phyloP scores from a whole-genome alignment of 2,329 filamentous ascomycete genomes.

The Aspergillus pseudoterreus region DNA sequence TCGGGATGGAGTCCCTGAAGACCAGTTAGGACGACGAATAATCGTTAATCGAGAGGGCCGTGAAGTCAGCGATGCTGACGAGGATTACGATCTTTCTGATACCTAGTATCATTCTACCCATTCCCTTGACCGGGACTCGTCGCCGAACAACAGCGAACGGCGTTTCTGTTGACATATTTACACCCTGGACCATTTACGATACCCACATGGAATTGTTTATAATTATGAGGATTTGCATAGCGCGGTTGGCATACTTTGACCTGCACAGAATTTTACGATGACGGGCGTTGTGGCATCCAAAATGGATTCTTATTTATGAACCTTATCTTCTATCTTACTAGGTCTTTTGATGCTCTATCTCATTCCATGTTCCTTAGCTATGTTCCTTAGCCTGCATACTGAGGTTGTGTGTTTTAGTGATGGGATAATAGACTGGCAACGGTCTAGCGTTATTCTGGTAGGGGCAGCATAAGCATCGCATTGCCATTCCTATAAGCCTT shows the following conservation, averaged over 20 bases:
- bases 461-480: no score
- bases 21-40: slow-evolving; percentile 75
- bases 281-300: slow-evolving; percentile 31
- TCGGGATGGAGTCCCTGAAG: slow-evolving; percentile 75
- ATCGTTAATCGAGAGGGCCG: slow-evolving; percentile 42
- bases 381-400: slow-evolving; percentile 4
- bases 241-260: slow-evolving; percentile 34
- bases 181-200: slow-evolving; percentile 30
- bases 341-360: slow-evolving; percentile 3
- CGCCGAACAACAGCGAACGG: slow-evolving; percentile 1
- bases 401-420: neutral
- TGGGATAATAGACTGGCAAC: neutral
- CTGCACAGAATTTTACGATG: slow-evolving; percentile 29
- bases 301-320: slow-evolving; percentile 11
- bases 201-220: slow-evolving; percentile 30
- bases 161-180: slow-evolving; percentile 15
- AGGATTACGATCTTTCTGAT: slow-evolving; percentile 30
- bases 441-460: neutral
- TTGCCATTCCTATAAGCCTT: no score
- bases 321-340: slow-evolving; percentile 8
- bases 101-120: slow-evolving; percentile 5
- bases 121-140: neutral
- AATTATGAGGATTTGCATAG: slow-evolving; percentile 36
- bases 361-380: slow-evolving; percentile 10
- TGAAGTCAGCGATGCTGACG: slow-evolving; percentile 33